Evolutionary conservation across 1,139 yeast species (phyloP).

Genomic region (Hyphopichia pseudoburtonii): DNA sequence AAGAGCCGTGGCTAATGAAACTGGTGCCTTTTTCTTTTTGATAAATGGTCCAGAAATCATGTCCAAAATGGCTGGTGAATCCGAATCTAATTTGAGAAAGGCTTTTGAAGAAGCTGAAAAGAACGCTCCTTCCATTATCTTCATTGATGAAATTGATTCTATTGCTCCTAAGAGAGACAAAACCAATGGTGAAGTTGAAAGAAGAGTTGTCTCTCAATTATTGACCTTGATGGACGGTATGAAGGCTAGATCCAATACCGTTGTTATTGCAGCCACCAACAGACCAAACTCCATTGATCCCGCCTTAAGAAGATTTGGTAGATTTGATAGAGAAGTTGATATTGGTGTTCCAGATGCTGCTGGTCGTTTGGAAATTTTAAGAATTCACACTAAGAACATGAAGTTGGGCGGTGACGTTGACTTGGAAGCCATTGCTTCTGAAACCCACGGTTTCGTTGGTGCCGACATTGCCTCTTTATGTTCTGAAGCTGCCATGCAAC

Average conservation of each 20-base stretch:
- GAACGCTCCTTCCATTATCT: constrained; percentile 95
- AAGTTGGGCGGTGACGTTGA: constrained; percentile 94
- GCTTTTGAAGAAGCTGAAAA: constrained; percentile 99
- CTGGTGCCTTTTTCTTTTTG: constrained; percentile 97
- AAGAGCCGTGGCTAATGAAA: constrained; percentile 98
- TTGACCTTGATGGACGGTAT: constrained; percentile 98
- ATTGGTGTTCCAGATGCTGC: constrained; percentile 99
- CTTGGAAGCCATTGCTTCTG: constrained; percentile 75
- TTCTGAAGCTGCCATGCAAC: constrained; percentile 95
- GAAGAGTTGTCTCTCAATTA: constrained; percentile 97
- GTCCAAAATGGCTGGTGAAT: constrained; percentile 99
- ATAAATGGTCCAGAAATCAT: constrained; percentile 99
- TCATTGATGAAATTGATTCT: constrained; percentile 97
- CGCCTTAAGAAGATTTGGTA: constrained; percentile 96
- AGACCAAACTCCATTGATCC: constrained; percentile 99
- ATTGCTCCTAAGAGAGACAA: constrained; percentile 99
- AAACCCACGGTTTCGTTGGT: constrained; percentile 98
- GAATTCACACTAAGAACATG: constrained; percentile 91
- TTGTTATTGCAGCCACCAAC: constrained; percentile 86
- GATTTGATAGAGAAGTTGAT: constrained; percentile 98
- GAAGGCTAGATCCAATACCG: constrained; percentile 97
- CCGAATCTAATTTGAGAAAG: constrained; percentile 94
- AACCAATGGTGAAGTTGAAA: constrained; percentile 96
- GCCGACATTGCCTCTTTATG: constrained; percentile 81
- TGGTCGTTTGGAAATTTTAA: constrained; percentile 93